These are phyloP conservation scores for Beauveria caledonica DNA, from an alignment of 2,329 filamentous ascomycete species.

Conservation along the genomic window DNA sequence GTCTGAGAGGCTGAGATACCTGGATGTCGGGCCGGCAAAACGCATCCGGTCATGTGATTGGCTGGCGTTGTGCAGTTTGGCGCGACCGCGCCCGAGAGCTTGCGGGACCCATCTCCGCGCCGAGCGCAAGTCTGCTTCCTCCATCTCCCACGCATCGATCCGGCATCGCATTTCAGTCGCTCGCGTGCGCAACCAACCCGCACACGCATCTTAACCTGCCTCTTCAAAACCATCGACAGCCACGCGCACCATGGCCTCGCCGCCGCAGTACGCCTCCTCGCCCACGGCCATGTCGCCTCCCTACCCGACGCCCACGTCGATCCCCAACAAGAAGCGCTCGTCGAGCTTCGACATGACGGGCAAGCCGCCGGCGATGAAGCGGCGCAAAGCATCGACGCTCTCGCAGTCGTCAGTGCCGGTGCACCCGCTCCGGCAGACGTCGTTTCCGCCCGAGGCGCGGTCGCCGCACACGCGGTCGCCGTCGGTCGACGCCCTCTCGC, in stretches of 20 bases:
- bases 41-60: slow-evolving; percentile 4
- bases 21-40: not conserved
- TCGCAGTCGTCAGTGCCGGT: slow-evolving; percentile 47
- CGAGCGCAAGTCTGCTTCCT: not conserved
- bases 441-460: slow-evolving; percentile 59
- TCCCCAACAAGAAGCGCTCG: slow-evolving; percentile 51
- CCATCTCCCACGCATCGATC: not conserved
- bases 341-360: slow-evolving; percentile 46
- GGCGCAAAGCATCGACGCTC: slow-evolving; percentile 61
- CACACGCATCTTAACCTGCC: not conserved
- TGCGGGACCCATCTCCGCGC: not conserved
- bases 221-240: not conserved
- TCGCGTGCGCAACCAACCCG: not conserved
- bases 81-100: not conserved
- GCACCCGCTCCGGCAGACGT: slow-evolving; percentile 71
- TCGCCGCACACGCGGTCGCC: slow-evolving; percentile 56
- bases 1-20: no score
- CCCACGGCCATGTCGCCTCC: slow-evolving; percentile 48
- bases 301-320: slow-evolving; percentile 41
- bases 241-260: slow-evolving; percentile 42
- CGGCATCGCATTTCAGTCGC: not conserved
- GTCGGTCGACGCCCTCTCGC: slow-evolving; percentile 51
- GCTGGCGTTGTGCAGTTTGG: not conserved
- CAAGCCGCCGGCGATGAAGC: slow-evolving; percentile 42
- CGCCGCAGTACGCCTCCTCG: slow-evolving; percentile 38